These are phyloP conservation scores for Infundibulicybe gibba DNA, from an alignment of 768 basidiomycete genomes.

Conservation along the genomic window DNA sequence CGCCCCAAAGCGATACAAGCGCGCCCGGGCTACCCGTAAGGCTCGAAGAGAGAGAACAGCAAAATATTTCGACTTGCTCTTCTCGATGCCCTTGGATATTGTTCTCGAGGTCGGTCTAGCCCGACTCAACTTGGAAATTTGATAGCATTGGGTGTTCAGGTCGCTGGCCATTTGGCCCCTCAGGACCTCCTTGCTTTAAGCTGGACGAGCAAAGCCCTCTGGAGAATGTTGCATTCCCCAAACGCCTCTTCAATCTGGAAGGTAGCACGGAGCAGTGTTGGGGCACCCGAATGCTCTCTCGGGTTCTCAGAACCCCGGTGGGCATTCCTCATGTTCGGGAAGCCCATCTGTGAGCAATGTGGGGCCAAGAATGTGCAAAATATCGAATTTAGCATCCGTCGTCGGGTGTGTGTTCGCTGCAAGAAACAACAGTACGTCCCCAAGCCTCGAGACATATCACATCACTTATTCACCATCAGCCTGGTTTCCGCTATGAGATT, in stretches of 20 bases:
- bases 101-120: not conserved
- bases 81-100: not conserved
- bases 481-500: too few species aligned
- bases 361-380: too few species aligned
- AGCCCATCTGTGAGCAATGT: too few species aligned
- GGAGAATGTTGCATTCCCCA: slow-evolving; percentile 12
- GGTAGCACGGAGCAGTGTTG: slow-evolving; percentile 8
- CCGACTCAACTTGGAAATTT: not conserved
- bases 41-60: too few species aligned
- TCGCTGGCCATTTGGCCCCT: slow-evolving; percentile 17
- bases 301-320: slow-evolving; percentile 22
- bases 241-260: slow-evolving; percentile 21
- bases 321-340: slow-evolving; percentile 21
- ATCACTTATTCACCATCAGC: too few species aligned
- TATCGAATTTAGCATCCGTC: too few species aligned
- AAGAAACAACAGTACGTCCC: too few species aligned
- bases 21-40: too few species aligned
- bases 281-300: slow-evolving; percentile 16
- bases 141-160: slow-evolving; percentile 10
- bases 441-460: too few species aligned
- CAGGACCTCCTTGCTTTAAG: slow-evolving; percentile 21
- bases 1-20: too few species aligned
- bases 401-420: too few species aligned
- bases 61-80: not conserved
- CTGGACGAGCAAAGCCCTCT: slow-evolving; percentile 16